Percentiles rank a stretch among this genome's conserved stretches.
Evolutionary conservation across 2,329 filamentous ascomycete genomes (phyloP).

Genomic region (Aspergillus aculeatinus): DNA sequence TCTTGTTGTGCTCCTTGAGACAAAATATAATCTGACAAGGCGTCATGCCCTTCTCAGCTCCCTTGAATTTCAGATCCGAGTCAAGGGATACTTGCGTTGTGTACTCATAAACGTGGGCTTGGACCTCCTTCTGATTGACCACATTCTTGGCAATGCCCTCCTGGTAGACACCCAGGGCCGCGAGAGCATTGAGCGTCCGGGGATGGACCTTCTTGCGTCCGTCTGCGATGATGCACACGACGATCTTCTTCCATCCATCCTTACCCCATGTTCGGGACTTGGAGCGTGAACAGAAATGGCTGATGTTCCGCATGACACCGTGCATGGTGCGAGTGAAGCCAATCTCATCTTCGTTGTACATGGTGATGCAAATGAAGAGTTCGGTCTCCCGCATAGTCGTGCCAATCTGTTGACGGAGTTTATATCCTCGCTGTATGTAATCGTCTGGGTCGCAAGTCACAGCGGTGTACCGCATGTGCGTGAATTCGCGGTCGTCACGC

Average conservation of each 20-base stretch:
- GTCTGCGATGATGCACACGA: slow-evolving; percentile 94
- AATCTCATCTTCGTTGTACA: slow-evolving; percentile 99
- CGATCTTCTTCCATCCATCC: slow-evolving; percentile 97
- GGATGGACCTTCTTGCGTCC: slow-evolving; percentile 92
- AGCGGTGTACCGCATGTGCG: slow-evolving; percentile 97
- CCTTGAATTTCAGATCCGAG: slow-evolving; percentile 95
- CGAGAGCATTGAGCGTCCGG: slow-evolving; percentile 86
- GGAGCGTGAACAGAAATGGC: slow-evolving; percentile 89
- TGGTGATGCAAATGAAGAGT: slow-evolving; percentile 93
- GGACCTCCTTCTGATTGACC: slow-evolving; percentile 93
- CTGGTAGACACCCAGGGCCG: slow-evolving; percentile 97
- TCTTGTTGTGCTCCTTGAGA: slow-evolving; percentile 94
- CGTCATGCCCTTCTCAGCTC: slow-evolving; percentile 97
- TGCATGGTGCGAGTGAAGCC: slow-evolving; percentile 98
- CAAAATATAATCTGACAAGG: slow-evolving; percentile 99
- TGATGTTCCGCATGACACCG: slow-evolving; percentile 96
- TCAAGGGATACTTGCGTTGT: slow-evolving; percentile 97
- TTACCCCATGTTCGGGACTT: slow-evolving; percentile 97
- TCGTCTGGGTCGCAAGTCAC: slow-evolving; percentile 98
- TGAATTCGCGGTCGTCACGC: slow-evolving; percentile 92
- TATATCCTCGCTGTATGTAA: slow-evolving; percentile 84
- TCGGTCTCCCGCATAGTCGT: slow-evolving; percentile 84
- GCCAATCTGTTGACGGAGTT: slow-evolving; percentile 86
- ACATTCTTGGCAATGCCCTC: slow-evolving; percentile 98
- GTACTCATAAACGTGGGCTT: slow-evolving; percentile 97